phyloP scores from a whole-genome alignment of 805 yeast species.

The Grigorovia jiainica region DNA sequence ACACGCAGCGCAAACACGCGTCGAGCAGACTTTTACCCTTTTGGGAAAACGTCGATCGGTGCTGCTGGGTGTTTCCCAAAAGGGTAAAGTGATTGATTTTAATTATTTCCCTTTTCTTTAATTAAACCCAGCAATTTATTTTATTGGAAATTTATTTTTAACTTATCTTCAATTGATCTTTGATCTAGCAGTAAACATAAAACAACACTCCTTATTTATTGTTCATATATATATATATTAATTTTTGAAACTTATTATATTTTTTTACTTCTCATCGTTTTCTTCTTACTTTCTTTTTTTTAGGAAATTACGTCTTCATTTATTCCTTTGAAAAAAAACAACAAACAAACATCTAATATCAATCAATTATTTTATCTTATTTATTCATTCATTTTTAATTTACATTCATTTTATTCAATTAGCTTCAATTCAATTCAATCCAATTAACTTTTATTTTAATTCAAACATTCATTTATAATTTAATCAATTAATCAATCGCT shows the following conservation, averaged over 20 bases:
- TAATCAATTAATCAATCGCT: neutral
- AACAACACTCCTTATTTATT: too few relatives aligned
- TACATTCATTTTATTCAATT: neutral
- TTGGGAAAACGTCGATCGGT: too few relatives aligned
- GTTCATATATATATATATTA: too few relatives aligned
- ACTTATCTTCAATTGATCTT: neutral
- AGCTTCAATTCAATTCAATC: too few relatives aligned
- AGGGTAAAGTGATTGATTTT: neutral
- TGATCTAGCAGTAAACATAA: too few relatives aligned
- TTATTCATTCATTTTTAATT: neutral
- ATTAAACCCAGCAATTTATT: neutral
- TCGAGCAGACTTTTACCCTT: neutral
- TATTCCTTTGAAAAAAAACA: neutral
- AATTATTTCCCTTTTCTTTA: too few relatives aligned
- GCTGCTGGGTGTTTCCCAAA: neutral
- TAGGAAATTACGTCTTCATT: neutral
- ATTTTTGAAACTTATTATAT: too few relatives aligned
- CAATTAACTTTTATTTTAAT: too few relatives aligned
- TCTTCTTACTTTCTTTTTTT: too few relatives aligned
- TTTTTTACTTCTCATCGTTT: neutral
- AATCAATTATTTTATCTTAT: neutral
- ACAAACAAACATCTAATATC: neutral
- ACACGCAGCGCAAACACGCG: neutral
- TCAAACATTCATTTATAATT: too few relatives aligned
- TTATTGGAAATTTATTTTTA: neutral